phyloP scores from a whole-genome alignment of 148 eudicot genomes.

The Amaranthus hypochondriacus region DNA sequence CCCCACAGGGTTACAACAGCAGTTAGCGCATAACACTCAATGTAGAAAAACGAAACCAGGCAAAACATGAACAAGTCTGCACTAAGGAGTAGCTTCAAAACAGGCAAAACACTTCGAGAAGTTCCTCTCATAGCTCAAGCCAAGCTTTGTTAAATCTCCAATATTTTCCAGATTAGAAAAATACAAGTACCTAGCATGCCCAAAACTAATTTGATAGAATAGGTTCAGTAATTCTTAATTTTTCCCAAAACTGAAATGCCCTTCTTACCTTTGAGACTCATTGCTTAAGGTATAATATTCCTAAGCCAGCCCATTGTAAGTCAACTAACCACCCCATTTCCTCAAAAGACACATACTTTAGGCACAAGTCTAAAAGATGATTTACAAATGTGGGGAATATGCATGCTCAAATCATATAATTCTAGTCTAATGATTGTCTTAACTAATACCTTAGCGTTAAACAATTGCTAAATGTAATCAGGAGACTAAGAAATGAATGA shows the following conservation, averaged over 20 bases:
- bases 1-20: background rate
- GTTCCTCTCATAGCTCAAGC: slow-evolving; percentile 6
- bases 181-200: background rate
- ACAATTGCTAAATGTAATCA: background rate
- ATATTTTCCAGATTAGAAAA: background rate
- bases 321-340: background rate
- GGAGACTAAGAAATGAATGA: background rate
- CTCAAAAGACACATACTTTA: background rate
- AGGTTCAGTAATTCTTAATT: background rate
- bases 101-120: background rate
- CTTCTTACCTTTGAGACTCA: background rate
- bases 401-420: background rate
- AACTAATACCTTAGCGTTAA: background rate
- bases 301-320: background rate
- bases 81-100: background rate
- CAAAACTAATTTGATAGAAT: background rate
- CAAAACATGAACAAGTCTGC: background rate
- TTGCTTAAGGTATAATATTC: background rate
- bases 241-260: background rate
- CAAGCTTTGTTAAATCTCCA: background rate
- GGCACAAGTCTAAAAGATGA: background rate
- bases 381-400: background rate
- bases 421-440: background rate
- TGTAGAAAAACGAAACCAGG: background rate
- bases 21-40: background rate